Conservation (phyloP, 148 eudicot genomes). For the Dianthus caryophyllus region DNA sequence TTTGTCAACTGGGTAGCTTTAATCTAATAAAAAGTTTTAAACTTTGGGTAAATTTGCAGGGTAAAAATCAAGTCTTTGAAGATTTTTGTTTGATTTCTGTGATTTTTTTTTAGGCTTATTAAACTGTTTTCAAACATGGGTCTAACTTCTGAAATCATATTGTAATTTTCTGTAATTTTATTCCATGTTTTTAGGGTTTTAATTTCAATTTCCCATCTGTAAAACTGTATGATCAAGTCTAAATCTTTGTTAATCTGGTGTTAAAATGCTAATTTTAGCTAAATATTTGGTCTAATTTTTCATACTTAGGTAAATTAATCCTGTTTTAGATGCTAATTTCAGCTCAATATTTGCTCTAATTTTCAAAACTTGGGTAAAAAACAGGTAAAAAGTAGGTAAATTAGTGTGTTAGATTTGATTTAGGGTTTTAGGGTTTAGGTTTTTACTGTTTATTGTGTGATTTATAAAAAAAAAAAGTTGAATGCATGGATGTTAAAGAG, state of each 20-base stretch:
- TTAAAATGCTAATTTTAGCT: conserved; percentile 28
- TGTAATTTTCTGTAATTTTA: conserved; percentile 15
- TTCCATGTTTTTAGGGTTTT: conserved; percentile 18
- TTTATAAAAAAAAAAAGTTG: conserved; percentile 19
- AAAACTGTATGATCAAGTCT: conserved; percentile 19
- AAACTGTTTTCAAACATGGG: conserved; percentile 5
- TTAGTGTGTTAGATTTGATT: conserved; percentile 13
- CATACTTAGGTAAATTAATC: conserved; percentile 13
- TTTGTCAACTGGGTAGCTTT: conserved; percentile 13
- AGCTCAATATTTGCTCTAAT: conserved; percentile 19
- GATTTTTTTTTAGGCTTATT: conserved; percentile 9
- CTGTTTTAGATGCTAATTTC: conserved; percentile 21
- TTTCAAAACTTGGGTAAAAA: conserved; percentile 12
- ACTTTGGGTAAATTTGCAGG: conserved; percentile 29
- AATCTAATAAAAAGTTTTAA: conserved; percentile 16
- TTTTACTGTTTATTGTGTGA: conserved; percentile 12
- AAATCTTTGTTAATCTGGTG: neutral
- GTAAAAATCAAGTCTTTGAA: conserved; percentile 30
- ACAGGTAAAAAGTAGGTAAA: neutral
- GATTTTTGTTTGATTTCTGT: conserved; percentile 19
- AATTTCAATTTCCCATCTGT: conserved; percentile 5
- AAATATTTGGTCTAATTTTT: conserved; percentile 4
- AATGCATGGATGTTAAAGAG: conserved; percentile 66
- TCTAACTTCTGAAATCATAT: conserved; percentile 17
- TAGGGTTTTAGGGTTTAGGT: conserved; percentile 26